Base-by-base conservation (phyloP, 1,284 basidiomycete species). In the Trichosporon faecale region DNA sequence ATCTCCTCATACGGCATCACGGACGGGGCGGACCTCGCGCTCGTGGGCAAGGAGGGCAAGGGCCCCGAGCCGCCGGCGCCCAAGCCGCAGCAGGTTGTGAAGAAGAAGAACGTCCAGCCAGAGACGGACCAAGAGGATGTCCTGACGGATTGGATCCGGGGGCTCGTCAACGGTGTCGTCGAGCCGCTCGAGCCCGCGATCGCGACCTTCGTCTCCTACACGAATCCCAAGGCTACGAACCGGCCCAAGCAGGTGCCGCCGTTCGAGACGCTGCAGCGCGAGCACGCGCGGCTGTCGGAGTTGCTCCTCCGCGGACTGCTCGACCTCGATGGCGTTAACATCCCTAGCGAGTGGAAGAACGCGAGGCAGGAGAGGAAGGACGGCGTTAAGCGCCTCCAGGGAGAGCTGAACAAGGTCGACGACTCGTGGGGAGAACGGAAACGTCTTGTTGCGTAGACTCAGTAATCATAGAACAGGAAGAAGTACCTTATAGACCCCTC, bases 351-450 rank as follows among this genome's bases (percentile, higher is more conserved):
- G 37, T 86, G 84, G 80, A 74, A 72, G 6, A 76, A 82, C n/a
- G 85, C 85, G 29, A 78, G 85, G 66, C 75, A 78, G 70, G 84
- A 82, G 73, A 76, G 85, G 67, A 86, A 86, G 74, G 81, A 83
- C 33, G 84, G 82, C 0, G 85, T 86, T 7, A 80, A 74, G 74
- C 74, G 72, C 27, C 82, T 86, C 14, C 85, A 86, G 75, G 78
- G 72, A n/a, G 78, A 80, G 66, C 75, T 86, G 69, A 83, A 83
- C 40, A 75, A 76, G 46, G 80, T 85, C 16, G 85, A 86, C 69
- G 80, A 80, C 25, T 78, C 80, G 7, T 85, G 84, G 81, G 82
- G 82, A 31, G 80, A 80, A 64, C 76, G 81, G 68, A 85, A 84
- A 76, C 77, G 74, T 64, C 68, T 80, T 8, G 78, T 77, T 27